Conservation (phyloP, 108 stramenopile species). For the Asterionellopsis glacialis region DNA sequence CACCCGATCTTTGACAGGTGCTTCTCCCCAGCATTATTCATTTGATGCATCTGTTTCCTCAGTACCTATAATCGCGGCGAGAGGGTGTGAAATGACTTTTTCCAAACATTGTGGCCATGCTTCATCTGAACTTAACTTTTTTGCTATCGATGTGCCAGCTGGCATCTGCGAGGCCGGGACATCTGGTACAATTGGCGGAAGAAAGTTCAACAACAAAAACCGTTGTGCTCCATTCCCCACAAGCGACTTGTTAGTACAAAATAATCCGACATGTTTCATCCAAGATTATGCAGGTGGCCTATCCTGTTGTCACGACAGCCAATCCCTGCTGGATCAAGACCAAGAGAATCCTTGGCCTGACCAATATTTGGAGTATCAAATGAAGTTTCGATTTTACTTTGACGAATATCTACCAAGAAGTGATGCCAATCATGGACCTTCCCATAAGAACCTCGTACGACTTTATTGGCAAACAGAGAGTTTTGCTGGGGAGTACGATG, state of each 20-base stretch:
- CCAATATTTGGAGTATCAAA: slow-evolving; percentile 24
- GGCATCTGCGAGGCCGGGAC: slow-evolving; percentile 23
- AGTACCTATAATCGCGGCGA: slow-evolving; percentile 27
- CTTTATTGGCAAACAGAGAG: slow-evolving; percentile 30
- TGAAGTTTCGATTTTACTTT: slow-evolving; percentile 40
- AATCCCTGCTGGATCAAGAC: slow-evolving; percentile 28
- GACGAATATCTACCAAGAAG: slow-evolving; percentile 13
- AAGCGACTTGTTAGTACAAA: slow-evolving; percentile 23
- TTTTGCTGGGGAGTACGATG: slow-evolving; percentile 33
- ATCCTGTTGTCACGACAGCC: slow-evolving; percentile 21
- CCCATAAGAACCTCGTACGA: slow-evolving; percentile 25
- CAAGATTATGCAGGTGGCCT: slow-evolving; percentile 31
- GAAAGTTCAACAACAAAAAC: slow-evolving; percentile 12
- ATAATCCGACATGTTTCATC: slow-evolving; percentile 32
- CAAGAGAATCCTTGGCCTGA: slow-evolving; percentile 39
- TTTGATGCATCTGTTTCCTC: slow-evolving; percentile 12
- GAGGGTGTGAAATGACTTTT: slow-evolving; percentile 17
- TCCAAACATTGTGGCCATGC: slow-evolving; percentile 37
- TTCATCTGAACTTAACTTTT: slow-evolving; percentile 10
- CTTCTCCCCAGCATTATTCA: slow-evolving; percentile 16
- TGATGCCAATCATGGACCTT: slow-evolving; percentile 3
- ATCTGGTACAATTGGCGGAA: slow-evolving; percentile 24
- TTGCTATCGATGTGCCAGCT: slow-evolving; percentile 4
- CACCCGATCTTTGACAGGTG: slow-evolving; percentile 16
- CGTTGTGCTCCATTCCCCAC: slow-evolving; percentile 21